Evolutionary conservation across 192 early-diverging fungal genomes (phyloP).

Genomic region (Coemansia sp.): DNA sequence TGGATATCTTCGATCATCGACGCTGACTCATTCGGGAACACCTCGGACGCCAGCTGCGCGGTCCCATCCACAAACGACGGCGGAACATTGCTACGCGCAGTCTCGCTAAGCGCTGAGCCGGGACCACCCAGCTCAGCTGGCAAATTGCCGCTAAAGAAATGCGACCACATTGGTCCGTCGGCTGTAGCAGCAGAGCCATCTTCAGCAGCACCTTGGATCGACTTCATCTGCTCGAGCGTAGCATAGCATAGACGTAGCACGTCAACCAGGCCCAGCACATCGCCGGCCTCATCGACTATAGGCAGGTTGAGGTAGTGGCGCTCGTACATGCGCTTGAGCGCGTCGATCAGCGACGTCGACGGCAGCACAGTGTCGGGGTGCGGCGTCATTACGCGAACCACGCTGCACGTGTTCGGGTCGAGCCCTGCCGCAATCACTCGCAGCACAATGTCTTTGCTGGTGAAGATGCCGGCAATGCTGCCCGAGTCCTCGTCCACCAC

Average conservation of each 20-base stretch:
- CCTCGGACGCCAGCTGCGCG: conserved; percentile 43
- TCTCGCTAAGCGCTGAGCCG: conserved; percentile 1
- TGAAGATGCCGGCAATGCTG: conserved; percentile 86
- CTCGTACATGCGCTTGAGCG: conserved; percentile 84
- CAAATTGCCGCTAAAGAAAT: conserved; percentile 73
- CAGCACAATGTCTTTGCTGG: conserved; percentile 85
- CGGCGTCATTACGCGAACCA: conserved; percentile 97
- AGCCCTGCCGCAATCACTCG: conserved; percentile 85
- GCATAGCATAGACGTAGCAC: conserved; percentile 81
- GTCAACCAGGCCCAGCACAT: conserved; percentile 77
- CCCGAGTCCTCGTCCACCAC: conserved; percentile 66
- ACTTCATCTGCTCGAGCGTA: conserved; percentile 76
- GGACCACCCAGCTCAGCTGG: conserved; percentile 63
- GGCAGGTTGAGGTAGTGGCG: conserved; percentile 84
- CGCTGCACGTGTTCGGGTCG: conserved; percentile 84
- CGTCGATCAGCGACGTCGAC: conserved; percentile 74
- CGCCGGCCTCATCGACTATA: conserved; percentile 67
- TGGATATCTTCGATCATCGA: conserved; percentile 58
- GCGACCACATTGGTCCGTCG: conserved; percentile 70
- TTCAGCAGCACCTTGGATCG: conserved; percentile 52
- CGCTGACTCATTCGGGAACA: conserved; percentile 56
- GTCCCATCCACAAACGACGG: conserved; percentile 50
- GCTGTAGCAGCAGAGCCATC: conserved; percentile 8
- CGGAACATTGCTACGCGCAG: conserved; percentile 31
- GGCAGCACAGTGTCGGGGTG: conserved; percentile 78